Base-by-base conservation (phyloP, 2,329 filamentous ascomycete genomes). In the Nigrograna mackinnonii region DNA sequence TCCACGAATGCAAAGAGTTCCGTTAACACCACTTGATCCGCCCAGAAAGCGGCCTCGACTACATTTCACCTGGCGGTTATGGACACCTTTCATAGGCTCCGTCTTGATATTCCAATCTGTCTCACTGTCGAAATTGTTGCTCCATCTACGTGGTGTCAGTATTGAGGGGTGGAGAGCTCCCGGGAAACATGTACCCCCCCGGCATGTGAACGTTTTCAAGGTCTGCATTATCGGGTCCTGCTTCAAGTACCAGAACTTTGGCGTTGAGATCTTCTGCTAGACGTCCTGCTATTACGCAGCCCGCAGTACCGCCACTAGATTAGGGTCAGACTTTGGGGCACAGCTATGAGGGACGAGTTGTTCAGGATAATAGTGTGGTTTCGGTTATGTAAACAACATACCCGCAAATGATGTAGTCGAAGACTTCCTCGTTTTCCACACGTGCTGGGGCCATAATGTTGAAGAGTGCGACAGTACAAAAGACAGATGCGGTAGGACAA, bases 71-170 rank as follows among this genome's bases (percentile, higher is more conserved):
- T 72, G 68, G 3, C 76, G 66, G 20, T 64, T 56, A 18, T 76
- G 68, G 14, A 75, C 64, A 3, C 64, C 63, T 5, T 61, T 40
- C 24, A 64, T 68, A 4, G 70, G 67, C 28, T 70, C 67, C 2
- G 73, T 73, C 16, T 70, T 45, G 24, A 79, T 72, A 35, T 78
- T 79, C 77, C 76, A 79, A 43, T 79, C 77, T 0, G 73, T 74
- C 43, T 76, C 74, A 7, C 62, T 69, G 41, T 76, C 75, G 40
- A 77, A 72, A 36, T 73, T 74, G 30, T 73, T 64, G 13, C 68
- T 68, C 72, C 73, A 75, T 35, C 58, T 38, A 36, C 14, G 13
- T 6, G 20, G n/a, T 34, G 20, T 24, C 18, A 42, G 20, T 22
- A 32, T 24, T 28, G 17, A 64, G 55, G 41, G 12, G 41, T 37